Evolutionary conservation across 805 yeast genomes (phyloP).

Genomic region (Maudiozyma serrabonitensis): DNA sequence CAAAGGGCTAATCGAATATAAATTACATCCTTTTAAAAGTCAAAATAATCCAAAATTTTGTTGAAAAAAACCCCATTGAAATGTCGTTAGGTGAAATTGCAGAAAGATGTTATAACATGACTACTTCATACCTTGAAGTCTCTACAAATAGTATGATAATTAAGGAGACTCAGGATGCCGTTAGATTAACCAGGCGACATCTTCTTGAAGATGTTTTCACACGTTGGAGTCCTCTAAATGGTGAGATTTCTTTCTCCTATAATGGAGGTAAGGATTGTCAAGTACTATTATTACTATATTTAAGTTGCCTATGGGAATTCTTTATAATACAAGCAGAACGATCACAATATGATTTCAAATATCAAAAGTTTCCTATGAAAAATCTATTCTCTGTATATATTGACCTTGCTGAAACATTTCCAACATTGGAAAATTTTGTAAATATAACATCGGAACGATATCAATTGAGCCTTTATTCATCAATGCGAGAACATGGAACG

Average conservation of each 20-base stretch:
- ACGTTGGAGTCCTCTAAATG: slow-evolving; percentile 25
- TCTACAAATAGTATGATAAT: slow-evolving; percentile 10
- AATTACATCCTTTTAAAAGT: no score
- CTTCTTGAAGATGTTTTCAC: slow-evolving; percentile 21
- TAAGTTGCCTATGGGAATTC: slow-evolving; percentile 42
- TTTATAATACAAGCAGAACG: slow-evolving; percentile 9
- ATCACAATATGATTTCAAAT: slow-evolving; percentile 20
- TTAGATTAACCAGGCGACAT: slow-evolving; percentile 14
- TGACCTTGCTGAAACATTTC: slow-evolving; percentile 63
- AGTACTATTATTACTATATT: slow-evolving; percentile 68
- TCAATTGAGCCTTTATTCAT: slow-evolving; percentile 38
- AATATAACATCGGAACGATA: slow-evolving; percentile 43
- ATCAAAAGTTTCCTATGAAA: slow-evolving; percentile 17
- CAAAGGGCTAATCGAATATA: no score
- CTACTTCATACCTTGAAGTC: slow-evolving; percentile 17
- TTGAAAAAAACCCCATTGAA: background rate
- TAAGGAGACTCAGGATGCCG: slow-evolving; percentile 23
- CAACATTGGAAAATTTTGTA: slow-evolving; percentile 61
- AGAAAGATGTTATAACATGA: slow-evolving; percentile 20
- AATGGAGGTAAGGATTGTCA: slow-evolving; percentile 97
- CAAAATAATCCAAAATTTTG: no score
- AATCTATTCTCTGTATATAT: slow-evolving; percentile 53
- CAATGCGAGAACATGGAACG: slow-evolving; percentile 21
- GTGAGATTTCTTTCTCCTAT: slow-evolving; percentile 68
- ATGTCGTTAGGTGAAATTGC: slow-evolving; percentile 12